Evolutionary conservation across 345 rosid species (phyloP).

Genomic region (Melaleuca alternifolia): DNA sequence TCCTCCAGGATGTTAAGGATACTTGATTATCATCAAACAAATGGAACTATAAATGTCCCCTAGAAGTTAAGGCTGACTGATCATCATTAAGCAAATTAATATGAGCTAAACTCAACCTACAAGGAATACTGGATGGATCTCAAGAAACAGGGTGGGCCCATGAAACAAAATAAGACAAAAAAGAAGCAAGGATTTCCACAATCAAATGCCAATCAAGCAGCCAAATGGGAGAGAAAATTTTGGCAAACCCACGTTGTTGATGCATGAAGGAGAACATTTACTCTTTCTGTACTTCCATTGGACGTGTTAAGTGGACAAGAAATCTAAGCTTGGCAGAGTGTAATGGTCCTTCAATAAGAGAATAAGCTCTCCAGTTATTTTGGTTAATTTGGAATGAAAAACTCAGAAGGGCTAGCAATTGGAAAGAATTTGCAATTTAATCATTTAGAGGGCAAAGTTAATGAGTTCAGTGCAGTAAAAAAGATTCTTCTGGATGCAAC

Average conservation of each 20-base stretch:
- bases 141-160: background rate
- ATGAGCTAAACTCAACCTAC: background rate
- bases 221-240: background rate
- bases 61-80: background rate
- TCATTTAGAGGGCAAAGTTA: background rate
- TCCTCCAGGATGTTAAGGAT: background rate
- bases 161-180: background rate
- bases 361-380: background rate
- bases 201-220: background rate
- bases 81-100: background rate
- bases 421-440: background rate
- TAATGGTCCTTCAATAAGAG: background rate
- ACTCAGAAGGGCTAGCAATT: background rate
- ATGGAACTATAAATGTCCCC: background rate
- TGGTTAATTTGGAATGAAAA: background rate
- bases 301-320: background rate
- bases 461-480: background rate
- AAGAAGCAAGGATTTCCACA: background rate
- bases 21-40: background rate
- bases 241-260: background rate
- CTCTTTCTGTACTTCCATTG: background rate
- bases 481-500: background rate
- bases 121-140: background rate
- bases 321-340: background rate
- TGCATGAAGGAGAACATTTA: background rate